Evolutionary conservation across 2,329 filamentous ascomycete species (phyloP).

Genomic region (Xylariaceae sp.): DNA sequence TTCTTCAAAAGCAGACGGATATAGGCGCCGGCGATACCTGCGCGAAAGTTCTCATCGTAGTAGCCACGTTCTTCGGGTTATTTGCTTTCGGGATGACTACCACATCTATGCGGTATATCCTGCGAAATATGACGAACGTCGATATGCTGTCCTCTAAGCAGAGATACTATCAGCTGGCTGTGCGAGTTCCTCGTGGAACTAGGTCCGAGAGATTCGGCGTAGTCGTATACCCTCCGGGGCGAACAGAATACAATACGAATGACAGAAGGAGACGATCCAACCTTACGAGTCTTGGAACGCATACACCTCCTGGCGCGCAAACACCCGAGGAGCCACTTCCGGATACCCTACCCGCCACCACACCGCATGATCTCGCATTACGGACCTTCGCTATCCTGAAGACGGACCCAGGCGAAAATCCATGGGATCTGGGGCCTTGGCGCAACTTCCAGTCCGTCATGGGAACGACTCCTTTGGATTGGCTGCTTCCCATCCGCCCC

Average conservation of each 20-base stretch:
- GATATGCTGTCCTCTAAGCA: constrained; percentile 63
- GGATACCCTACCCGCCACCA: constrained; percentile 16
- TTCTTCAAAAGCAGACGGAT: constrained; percentile 50
- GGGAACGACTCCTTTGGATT: constrained; percentile 66
- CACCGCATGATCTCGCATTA: constrained; percentile 44
- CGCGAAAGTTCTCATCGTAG: constrained; percentile 60
- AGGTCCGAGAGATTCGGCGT: constrained; percentile 42
- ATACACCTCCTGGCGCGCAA: constrained; percentile 14
- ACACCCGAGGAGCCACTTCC: constrained; percentile 8
- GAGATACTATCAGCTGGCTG: constrained; percentile 66
- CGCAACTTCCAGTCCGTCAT: constrained; percentile 76
- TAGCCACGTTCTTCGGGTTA: constrained; percentile 70
- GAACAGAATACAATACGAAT: constrained; percentile 13
- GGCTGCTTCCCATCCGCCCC: constrained; percentile 70
- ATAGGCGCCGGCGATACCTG: constrained; percentile 48
- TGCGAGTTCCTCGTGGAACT: constrained; percentile 57
- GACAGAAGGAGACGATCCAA: constrained; percentile 2
- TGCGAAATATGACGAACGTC: constrained; percentile 76
- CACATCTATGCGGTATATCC: constrained; percentile 64
- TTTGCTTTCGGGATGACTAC: constrained; percentile 73
- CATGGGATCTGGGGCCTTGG: constrained; percentile 69
- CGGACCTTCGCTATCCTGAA: constrained; percentile 75
- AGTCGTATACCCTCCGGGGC: constrained; percentile 54
- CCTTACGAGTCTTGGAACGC: neutral
- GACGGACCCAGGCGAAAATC: constrained; percentile 70